Evolutionary conservation across 257 asterid species (phyloP).

Genomic region (Solanum commersonii): DNA sequence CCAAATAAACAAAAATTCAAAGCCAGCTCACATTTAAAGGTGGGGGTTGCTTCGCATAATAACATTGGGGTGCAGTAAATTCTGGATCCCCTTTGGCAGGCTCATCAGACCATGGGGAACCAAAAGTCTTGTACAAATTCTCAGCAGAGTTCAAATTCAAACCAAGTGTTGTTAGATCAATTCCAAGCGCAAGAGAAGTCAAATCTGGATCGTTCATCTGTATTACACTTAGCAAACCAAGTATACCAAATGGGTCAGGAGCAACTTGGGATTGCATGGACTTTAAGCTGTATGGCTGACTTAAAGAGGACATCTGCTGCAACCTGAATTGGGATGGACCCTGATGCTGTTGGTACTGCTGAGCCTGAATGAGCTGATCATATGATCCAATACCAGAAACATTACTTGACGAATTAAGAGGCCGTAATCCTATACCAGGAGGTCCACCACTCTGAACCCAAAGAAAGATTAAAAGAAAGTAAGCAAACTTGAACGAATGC

Average conservation of each 20-base stretch:
- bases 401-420: constrained; percentile 14
- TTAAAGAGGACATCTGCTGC: constrained; percentile 6
- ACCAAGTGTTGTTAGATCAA: constrained; percentile 77
- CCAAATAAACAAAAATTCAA: not conserved
- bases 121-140: constrained; percentile 66
- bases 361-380: constrained; percentile 24
- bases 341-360: constrained; percentile 72
- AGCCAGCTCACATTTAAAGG: constrained; percentile 42
- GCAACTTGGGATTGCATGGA: constrained; percentile 41
- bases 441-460: constrained; percentile 19
- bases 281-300: constrained; percentile 33
- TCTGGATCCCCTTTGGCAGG: constrained; percentile 85
- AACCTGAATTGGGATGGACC: constrained; percentile 56
- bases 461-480: not conserved
- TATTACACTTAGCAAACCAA: constrained; percentile 61
- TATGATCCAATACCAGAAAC: constrained; percentile 27
- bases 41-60: constrained; percentile 53
- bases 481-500: not conserved
- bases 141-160: constrained; percentile 71
- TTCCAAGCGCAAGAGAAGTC: constrained; percentile 70
- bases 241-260: constrained; percentile 68
- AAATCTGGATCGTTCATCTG: constrained; percentile 52
- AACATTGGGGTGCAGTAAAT: constrained; percentile 60
- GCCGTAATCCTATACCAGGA: constrained; percentile 22
- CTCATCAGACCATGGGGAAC: constrained; percentile 91